Conservation (phyloP, 805 yeast genomes). For the Saccharomycopsis guyanensis region DNA sequence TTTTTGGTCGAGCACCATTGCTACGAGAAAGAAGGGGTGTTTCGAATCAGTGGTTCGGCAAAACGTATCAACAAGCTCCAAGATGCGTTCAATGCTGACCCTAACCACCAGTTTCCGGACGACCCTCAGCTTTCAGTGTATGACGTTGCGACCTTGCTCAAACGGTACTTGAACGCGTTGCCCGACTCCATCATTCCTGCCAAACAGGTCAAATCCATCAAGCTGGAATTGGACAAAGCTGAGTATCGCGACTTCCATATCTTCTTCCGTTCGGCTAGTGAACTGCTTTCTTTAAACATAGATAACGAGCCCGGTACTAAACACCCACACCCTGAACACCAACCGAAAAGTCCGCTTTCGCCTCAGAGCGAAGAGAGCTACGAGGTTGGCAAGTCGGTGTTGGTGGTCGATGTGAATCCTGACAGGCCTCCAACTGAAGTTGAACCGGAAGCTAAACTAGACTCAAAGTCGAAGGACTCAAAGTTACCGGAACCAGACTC, state of each 20-base stretch:
- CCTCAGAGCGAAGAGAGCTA: not conserved
- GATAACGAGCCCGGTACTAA: not conserved
- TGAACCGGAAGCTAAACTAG: not conserved
- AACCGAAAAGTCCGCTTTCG: not conserved
- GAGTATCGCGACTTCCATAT: slow-evolving; percentile 11
- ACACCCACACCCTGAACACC: not conserved
- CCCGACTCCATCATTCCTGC: slow-evolving; percentile 87
- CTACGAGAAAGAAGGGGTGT: slow-evolving; percentile 78
- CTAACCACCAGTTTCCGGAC: slow-evolving; percentile 27
- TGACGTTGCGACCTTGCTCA: slow-evolving; percentile 86
- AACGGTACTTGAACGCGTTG: slow-evolving; percentile 78
- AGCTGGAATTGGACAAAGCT: slow-evolving; percentile 10
- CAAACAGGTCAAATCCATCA: slow-evolving; percentile 23
- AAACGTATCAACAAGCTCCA: slow-evolving; percentile 83
- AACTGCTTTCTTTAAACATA: slow-evolving; percentile 21
- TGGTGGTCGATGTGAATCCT: not conserved
- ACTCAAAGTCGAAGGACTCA: no score
- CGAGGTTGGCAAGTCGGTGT: not conserved
- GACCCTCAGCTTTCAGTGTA: slow-evolving; percentile 48
- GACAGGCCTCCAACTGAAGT: not conserved
- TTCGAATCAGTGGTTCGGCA: slow-evolving; percentile 88
- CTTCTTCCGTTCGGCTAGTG: slow-evolving; percentile 17
- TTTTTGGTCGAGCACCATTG: slow-evolving; percentile 24
- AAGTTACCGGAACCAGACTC: not conserved
- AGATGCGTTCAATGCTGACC: slow-evolving; percentile 73